Conservation (phyloP, 2,329 filamentous ascomycete species). For the Paraphoma sp. region DNA sequence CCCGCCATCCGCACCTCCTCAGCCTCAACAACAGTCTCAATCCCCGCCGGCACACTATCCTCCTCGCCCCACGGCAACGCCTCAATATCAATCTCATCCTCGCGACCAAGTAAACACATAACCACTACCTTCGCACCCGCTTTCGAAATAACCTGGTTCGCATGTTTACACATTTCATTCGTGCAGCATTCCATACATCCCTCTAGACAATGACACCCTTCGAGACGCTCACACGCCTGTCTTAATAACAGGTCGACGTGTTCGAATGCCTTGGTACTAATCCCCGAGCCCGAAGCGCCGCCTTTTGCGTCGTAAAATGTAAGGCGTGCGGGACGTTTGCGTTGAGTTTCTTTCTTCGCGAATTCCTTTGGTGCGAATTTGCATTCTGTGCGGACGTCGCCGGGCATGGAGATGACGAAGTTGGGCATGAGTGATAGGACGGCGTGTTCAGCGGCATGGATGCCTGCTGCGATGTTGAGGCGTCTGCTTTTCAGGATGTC, state of each 20-base stretch:
- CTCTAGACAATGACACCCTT: constrained; percentile 75
- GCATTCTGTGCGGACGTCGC: constrained; percentile 93
- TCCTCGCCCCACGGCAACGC: constrained; percentile 86
- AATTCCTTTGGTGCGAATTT: constrained; percentile 91
- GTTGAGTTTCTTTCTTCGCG: constrained; percentile 68
- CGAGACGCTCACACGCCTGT: constrained; percentile 78
- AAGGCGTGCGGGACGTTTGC: constrained; percentile 85
- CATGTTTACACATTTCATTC: constrained; percentile 81
- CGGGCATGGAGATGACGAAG: constrained; percentile 87
- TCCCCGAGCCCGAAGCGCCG: constrained; percentile 80
- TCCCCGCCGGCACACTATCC: constrained; percentile 68
- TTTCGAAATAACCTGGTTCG: constrained; percentile 93
- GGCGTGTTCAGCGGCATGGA: constrained; percentile 94
- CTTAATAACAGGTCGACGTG: constrained; percentile 80
- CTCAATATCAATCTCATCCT: constrained; percentile 81
- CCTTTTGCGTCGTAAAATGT: constrained; percentile 97
- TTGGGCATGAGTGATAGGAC: constrained; percentile 86
- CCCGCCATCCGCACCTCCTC: constrained; percentile 64
- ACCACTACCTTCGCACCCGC: constrained; percentile 83
- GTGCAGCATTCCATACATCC: constrained; percentile 93
- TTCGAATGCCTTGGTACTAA: constrained; percentile 92
- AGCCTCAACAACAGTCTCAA: constrained; percentile 83
- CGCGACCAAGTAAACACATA: constrained; percentile 73
- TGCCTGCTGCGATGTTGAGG: constrained; percentile 84
- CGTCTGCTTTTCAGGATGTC: constrained; percentile 75